Evolutionary conservation across 495 filamentous ascomycete genomes (phyloP).

Genomic region (Neurospora sp.): DNA sequence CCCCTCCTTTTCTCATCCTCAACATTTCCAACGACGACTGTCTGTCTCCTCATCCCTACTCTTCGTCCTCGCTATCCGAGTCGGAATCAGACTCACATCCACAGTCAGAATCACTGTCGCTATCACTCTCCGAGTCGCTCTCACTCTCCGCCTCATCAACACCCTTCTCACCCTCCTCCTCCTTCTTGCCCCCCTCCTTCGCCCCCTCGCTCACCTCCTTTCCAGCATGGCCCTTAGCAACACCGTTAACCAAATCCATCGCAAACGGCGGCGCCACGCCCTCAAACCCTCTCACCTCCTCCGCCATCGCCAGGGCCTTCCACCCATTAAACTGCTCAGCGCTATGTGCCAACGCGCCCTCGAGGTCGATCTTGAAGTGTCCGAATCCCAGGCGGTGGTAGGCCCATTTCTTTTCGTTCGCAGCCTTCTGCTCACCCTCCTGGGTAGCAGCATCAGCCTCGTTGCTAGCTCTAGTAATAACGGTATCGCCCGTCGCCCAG

Average conservation of each 20-base stretch:
- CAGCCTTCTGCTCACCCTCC: background rate
- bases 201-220: background rate
- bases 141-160: background rate
- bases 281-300: background rate
- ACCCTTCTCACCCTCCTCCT: background rate
- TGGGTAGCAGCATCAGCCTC: background rate
- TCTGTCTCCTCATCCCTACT: background rate
- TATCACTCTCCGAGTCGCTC: background rate
- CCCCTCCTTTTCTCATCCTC: background rate
- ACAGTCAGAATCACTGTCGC: background rate
- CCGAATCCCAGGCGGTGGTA: background rate
- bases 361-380: background rate
- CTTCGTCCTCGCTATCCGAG: background rate
- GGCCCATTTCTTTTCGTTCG: background rate
- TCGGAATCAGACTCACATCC: background rate
- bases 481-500: background rate
- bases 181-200: background rate
- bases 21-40: background rate
- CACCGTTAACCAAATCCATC: background rate
- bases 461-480: background rate
- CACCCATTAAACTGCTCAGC: background rate
- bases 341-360: background rate
- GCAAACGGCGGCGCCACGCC: background rate
- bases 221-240: background rate
- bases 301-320: background rate